Evolutionary conservation across 2,329 filamentous ascomycete genomes (phyloP).

Genomic region (Lachnellula subtilissima): DNA sequence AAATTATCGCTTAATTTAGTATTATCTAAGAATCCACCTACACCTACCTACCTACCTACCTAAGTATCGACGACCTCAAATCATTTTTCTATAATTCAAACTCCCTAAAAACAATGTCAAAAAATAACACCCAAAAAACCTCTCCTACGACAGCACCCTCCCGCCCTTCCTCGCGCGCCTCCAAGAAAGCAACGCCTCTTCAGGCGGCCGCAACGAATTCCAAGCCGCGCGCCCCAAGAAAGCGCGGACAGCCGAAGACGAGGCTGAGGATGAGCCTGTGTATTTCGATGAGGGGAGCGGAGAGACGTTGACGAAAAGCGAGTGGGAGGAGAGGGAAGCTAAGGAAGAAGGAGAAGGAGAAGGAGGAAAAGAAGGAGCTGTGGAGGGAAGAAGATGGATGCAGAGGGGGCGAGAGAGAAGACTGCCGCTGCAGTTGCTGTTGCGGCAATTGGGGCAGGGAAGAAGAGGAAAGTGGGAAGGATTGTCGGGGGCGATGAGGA

Average conservation of each 20-base stretch:
- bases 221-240: slow-evolving; percentile 34
- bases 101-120: slow-evolving; percentile 34
- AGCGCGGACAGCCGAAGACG: slow-evolving; percentile 57
- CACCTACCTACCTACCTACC: no score
- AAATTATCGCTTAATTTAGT: no score
- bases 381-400: slow-evolving; percentile 12
- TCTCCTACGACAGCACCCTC: slow-evolving; percentile 57
- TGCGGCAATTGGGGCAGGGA: slow-evolving; percentile 40
- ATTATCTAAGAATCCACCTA: no score
- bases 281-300: slow-evolving; percentile 71
- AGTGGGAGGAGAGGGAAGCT: slow-evolving; percentile 32
- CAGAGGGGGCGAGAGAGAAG: slow-evolving; percentile 30
- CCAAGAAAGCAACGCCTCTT: slow-evolving; percentile 47
- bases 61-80: no score
- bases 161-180: slow-evolving; percentile 58
- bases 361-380: slow-evolving; percentile 13
- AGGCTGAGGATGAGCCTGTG: slow-evolving; percentile 72
- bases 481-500: slow-evolving; percentile 37
- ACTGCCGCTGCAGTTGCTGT: slow-evolving; percentile 10
- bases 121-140: slow-evolving; percentile 69
- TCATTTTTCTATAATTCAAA: no score
- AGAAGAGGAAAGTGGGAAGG: slow-evolving; percentile 53
- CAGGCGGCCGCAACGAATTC: slow-evolving; percentile 39
- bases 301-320: slow-evolving; percentile 39
- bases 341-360: slow-evolving; percentile 20